Conservation (phyloP, 495 filamentous ascomycete genomes). For the Trichocladium uniseriatum region DNA sequence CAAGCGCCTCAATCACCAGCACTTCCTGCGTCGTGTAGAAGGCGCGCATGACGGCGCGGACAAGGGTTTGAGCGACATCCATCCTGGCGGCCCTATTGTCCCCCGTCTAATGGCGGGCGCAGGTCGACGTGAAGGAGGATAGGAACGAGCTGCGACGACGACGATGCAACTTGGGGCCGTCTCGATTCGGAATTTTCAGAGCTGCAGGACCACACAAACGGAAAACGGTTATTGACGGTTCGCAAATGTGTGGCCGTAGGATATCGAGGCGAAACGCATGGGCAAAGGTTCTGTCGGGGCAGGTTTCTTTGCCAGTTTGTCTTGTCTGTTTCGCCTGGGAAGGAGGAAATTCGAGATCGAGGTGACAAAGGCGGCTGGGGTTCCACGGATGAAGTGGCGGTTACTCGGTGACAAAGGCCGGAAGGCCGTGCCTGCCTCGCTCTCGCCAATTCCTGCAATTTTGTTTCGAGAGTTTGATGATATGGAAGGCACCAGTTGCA, state of each 20-base stretch:
- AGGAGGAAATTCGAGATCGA: background rate
- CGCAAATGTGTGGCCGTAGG: background rate
- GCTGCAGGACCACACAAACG: background rate
- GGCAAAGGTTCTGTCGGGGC: background rate
- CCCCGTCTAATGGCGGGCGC: background rate
- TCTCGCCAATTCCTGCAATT: too few species aligned
- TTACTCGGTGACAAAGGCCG: too few species aligned
- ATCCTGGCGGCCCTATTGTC: background rate
- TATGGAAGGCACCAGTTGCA: too few species aligned
- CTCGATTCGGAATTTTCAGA: background rate
- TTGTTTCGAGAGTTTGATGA: too few species aligned
- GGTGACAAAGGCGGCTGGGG: background rate
- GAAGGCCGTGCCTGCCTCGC: too few species aligned
- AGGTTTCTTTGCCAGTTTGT: background rate
- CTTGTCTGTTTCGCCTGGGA: background rate
- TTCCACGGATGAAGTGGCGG: too few species aligned
- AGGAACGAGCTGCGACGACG: background rate
- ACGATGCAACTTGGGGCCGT: background rate
- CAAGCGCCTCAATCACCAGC: constrained; percentile 83
- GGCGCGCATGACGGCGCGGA: constrained; percentile 78
- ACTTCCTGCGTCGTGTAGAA: constrained; percentile 90
- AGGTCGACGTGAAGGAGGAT: background rate
- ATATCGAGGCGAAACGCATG: background rate
- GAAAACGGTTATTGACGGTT: background rate
- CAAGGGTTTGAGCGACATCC: constrained; percentile 64